Evolutionary conservation across 441 rosid species (phyloP).

Genomic region (Bocquillonia castaneifolia): DNA sequence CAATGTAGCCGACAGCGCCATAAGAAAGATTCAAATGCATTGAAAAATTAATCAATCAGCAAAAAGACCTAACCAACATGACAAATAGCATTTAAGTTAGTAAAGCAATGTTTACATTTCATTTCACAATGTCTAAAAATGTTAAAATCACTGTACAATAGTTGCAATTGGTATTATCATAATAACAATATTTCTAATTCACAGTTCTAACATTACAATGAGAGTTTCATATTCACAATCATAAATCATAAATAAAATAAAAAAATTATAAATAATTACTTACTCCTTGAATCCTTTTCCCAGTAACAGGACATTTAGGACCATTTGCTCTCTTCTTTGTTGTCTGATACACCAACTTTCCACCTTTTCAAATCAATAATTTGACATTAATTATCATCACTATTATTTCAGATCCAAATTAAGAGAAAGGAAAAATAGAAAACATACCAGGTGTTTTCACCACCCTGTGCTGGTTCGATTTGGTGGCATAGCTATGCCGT

Average conservation of each 20-base stretch:
- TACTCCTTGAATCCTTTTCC: constrained; percentile 70
- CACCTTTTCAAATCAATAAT: constrained; percentile 33
- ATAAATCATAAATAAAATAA: no score
- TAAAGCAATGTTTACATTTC: no score
- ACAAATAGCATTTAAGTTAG: no score
- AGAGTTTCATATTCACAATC: neutral
- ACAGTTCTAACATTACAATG: no score
- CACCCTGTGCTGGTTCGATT: constrained; percentile 54
- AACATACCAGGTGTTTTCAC: constrained; percentile 57
- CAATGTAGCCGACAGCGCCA: no score
- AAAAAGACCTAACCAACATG: no score
- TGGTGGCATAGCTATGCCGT: constrained; percentile 64
- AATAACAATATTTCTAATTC: no score
- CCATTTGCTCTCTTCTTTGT: constrained; percentile 72
- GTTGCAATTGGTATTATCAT: no score
- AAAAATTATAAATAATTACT: no score
- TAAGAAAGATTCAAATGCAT: no score
- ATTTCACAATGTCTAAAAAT: neutral
- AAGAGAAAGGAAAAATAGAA: neutral
- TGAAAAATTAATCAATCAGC: no score
- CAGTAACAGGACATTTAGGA: constrained; percentile 70
- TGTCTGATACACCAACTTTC: constrained; percentile 58
- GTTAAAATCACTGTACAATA: no score
- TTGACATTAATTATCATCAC: neutral
- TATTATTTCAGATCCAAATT: neutral